Evolutionary conservation across 2,329 filamentous ascomycete species (phyloP), one percentile per base, ranked within the genome.

Genomic region (Aspergillus sp.): DNA sequence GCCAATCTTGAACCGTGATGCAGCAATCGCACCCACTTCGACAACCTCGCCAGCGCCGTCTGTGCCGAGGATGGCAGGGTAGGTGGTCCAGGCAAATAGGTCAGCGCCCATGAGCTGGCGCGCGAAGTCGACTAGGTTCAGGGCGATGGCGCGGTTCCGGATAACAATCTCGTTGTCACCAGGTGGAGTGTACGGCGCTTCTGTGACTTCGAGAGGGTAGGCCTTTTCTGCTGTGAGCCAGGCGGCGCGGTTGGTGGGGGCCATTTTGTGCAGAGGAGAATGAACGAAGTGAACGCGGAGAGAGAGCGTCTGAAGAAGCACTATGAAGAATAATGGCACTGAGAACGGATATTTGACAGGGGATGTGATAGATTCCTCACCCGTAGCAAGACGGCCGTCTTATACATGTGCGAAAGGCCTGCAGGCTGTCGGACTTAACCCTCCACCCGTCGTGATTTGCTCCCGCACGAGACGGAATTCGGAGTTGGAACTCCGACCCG

Each of bases 41-140:
- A 77, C 64, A 13, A 82, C 73, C 58, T 80, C 77, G 13, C 81
- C 81, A 1, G 80, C 78, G 11, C 81, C 74, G 62, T 83, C 81
- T 19, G 67, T 70, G 6, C 81, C 81, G n/a, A 79, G 66, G 25
- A 79, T 70, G 6, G 69, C 66, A 0, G 77, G 77, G 52, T 77
- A 78, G 9, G 68, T 63, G 25, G 73, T 59, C 8, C 69, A 66
- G 51, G 74, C 69, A 30, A 73, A 65, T 50, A 75, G 71, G 7
- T 64, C 64, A 11, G 68, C 63, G 17, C 71, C 71, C n/a, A 66
- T 46, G 7, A 62, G 51, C 61, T 80, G 77, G 13, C 75, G 69
- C 19, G 71, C 77, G 72, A 76, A 76, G 64, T 82, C 80, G 23
- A 82, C 72, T 0, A 77, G 76, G 59, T 82, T 82, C 62, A 83